Base-by-base conservation (phyloP, 345 rosid species). In the Citrus australasica region DNA sequence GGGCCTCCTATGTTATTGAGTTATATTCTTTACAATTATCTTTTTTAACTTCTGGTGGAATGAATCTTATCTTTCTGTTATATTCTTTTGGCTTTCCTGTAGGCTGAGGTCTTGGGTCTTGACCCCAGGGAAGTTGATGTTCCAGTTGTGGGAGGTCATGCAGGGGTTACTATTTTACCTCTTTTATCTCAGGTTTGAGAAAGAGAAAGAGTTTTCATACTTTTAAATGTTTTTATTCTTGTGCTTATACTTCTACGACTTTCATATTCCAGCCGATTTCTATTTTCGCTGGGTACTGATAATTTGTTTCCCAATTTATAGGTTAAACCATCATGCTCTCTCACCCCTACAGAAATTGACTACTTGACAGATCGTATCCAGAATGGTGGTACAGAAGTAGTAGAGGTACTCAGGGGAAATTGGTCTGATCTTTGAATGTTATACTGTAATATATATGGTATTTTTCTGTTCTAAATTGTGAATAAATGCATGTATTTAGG, bases 351-450 rank as follows among this genome's bases (percentile, higher is more conserved):
- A 65, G 99, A 96, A 87, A 87, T 90, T 5, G 95, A 90, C 25
- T 90, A 90, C 86, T 85, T 96, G 85, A 96, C 98, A 2, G 79
- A 87, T 82, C 99, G 98, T 70, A 94, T 96, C 82, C 98, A 96
- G 82, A 96, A 96, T 67, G 99, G 99, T 67, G 99, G 99, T 48
- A 94, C 97, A 75, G 98, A 96, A 85, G 97, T 96, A 71, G 99
- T 93, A 11, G 98, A 93, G 96, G 98, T 93, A 85, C 83, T n/a
- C 19, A 30, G 46, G 8, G 19, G 25, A 22, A 13, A 63, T 76
- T 42, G 72, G 1, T 32, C 19, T 8, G 66, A 25, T 83, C 28
- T 27, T 59, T 1, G 32, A 37, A 59, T 24, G 24, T 60, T 3
- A n/a, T 35, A 21, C 51, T 9, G 67, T 7, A 19, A 28, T 35